A percentile compares a stretch with the other conserved stretches of the same genome.
Evolutionary conservation across 352 stramenopile genomes (phyloP).

Genomic region (Phytophthora constricta): DNA sequence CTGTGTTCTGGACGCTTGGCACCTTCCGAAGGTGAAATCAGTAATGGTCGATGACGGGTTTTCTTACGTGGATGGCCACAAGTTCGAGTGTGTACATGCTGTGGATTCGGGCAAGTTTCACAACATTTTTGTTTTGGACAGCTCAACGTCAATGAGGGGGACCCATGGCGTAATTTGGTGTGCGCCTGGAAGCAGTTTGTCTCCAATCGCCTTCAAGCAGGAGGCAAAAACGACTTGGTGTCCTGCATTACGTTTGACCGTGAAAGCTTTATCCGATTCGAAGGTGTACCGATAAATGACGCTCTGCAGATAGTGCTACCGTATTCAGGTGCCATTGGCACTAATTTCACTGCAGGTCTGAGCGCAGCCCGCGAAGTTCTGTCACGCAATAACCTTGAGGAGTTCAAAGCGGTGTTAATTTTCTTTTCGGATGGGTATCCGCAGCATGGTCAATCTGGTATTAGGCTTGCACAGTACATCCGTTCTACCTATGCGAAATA

Average conservation of each 20-base stretch:
- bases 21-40: slow-evolving; percentile 52
- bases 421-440: slow-evolving; percentile 59
- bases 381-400: slow-evolving; percentile 50
- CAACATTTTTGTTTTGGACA: slow-evolving; percentile 43
- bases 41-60: slow-evolving; percentile 36
- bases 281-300: slow-evolving; percentile 11
- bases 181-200: slow-evolving; percentile 25
- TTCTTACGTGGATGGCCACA: slow-evolving; percentile 26
- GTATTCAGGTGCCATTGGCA: slow-evolving; percentile 39
- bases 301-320: slow-evolving; percentile 9
- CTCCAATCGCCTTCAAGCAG: slow-evolving; percentile 13
- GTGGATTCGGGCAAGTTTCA: slow-evolving; percentile 22
- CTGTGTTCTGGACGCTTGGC: slow-evolving; percentile 41
- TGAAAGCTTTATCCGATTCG: slow-evolving; percentile 10
- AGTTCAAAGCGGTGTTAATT: slow-evolving; percentile 47
- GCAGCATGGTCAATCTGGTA: slow-evolving; percentile 48
- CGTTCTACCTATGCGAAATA: slow-evolving; percentile 56
- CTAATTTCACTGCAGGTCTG: slow-evolving; percentile 43
- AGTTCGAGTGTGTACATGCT: slow-evolving; percentile 35
- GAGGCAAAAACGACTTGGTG: slow-evolving; percentile 26
- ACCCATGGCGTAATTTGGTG: slow-evolving; percentile 27
- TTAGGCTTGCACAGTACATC: slow-evolving; percentile 55
- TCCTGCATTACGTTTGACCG: slow-evolving; percentile 35
- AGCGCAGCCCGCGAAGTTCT: slow-evolving; percentile 54
- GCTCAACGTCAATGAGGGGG: slow-evolving; percentile 35